These are phyloP conservation scores for Hypoxylon lenormandii DNA, from an alignment of 495 filamentous ascomycete genomes.

Conservation along the genomic window DNA sequence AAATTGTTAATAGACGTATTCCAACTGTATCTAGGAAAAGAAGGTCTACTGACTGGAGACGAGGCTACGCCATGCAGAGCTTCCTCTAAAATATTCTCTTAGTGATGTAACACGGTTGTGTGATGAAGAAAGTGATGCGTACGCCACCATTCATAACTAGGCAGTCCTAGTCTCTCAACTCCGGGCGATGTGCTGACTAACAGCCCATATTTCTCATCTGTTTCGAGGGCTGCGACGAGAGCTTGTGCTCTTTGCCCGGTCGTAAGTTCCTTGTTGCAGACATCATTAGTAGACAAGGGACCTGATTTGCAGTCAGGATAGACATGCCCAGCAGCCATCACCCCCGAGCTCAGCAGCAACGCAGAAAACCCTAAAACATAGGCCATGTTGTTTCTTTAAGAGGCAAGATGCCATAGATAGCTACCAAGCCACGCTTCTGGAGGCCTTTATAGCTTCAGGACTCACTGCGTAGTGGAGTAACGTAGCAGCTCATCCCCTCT, in stretches of 20 bases:
- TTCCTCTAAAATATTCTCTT: conserved; percentile 45
- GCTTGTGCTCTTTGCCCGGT: conserved; percentile 35
- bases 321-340: conserved; percentile 33
- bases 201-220: conserved; percentile 64
- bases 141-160: conserved; percentile 65
- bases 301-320: conserved; percentile 45
- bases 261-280: conserved; percentile 42
- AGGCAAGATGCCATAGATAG: neutral
- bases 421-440: neutral
- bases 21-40: too few relatives aligned
- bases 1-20: too few relatives aligned
- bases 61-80: conserved; percentile 71
- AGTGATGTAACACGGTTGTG: conserved; percentile 4
- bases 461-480: conserved; percentile 21
- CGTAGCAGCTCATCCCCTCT: conserved; percentile 31
- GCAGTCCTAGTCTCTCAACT: conserved; percentile 68
- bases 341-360: conserved; percentile 38
- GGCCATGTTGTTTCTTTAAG: conserved; percentile 18
- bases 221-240: conserved; percentile 37
- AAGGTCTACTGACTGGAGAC: conserved; percentile 49
- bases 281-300: conserved; percentile 41
- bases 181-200: conserved; percentile 65
- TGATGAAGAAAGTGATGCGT: conserved; percentile 16
- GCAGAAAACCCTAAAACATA: conserved; percentile 20
- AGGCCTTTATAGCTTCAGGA: conserved; percentile 39